phyloP scores from a whole-genome alignment of 2,329 filamentous ascomycete genomes.

The Pezicula radicicola region DNA sequence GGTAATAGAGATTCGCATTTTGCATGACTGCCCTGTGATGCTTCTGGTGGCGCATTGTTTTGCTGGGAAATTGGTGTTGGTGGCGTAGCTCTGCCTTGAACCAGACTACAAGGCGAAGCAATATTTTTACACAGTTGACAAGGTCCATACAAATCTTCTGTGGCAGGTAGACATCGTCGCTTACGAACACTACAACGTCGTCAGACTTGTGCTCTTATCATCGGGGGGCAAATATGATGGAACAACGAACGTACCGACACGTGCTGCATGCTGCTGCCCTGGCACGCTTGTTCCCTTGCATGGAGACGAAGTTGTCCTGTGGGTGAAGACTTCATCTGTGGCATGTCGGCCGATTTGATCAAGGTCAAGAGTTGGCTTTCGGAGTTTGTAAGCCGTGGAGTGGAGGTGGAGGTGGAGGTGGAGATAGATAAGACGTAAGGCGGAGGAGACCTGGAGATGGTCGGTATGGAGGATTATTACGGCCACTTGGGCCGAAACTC shows the following conservation, averaged over 20 bases:
- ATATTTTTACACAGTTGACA: conserved; percentile 7
- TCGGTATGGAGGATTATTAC: no score
- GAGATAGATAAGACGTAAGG: no score
- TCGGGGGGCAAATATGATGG: neutral
- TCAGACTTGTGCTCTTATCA: conserved; percentile 1
- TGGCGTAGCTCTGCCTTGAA: neutral
- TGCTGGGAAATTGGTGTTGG: neutral
- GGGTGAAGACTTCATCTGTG: neutral
- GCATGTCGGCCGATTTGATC: no score
- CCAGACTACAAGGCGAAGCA: conserved; percentile 5
- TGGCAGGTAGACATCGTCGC: neutral
- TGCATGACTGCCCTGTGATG: neutral
- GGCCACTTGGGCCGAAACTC: no score
- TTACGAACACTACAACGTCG: conserved; percentile 1
- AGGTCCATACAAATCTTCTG: neutral
- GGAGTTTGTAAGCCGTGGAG: no score
- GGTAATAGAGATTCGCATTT: neutral
- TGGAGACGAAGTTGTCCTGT: neutral
- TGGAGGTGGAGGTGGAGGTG: no score
- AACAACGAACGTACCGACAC: conserved; percentile 5
- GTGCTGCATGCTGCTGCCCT: conserved; percentile 9
- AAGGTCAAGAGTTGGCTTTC: no score
- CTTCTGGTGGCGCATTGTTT: neutral
- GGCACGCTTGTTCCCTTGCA: conserved; percentile 4
- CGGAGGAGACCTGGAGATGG: neutral